These are phyloP conservation scores for Geotrichum siamense DNA, from an alignment of 1,139 yeast genomes.

Conservation along the genomic window DNA sequence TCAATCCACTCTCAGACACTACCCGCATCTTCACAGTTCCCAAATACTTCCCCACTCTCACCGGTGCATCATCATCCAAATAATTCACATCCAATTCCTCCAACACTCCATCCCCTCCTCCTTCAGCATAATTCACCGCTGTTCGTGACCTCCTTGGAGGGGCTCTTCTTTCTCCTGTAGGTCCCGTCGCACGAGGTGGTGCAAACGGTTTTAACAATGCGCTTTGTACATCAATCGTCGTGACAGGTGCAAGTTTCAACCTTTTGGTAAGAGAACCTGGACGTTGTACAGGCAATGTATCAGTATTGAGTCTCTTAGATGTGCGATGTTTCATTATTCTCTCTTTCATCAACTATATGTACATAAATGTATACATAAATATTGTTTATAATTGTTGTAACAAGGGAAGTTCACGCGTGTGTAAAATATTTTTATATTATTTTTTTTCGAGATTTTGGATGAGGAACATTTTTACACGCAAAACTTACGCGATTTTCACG, in stretches of 20 bases:
- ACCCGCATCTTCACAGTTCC: constrained; percentile 8
- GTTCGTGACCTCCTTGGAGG: constrained; percentile 14
- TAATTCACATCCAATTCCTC: constrained; percentile 3
- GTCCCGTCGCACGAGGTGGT: constrained; percentile 11
- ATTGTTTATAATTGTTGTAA: too few relatives aligned
- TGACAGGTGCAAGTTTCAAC: neutral
- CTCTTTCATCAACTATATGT: neutral
- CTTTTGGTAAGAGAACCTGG: constrained; percentile 6
- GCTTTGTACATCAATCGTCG: constrained; percentile 2
- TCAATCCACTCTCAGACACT: neutral
- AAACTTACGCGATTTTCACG: too few relatives aligned
- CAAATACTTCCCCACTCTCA: constrained; percentile 10
- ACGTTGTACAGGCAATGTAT: neutral
- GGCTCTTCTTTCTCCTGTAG: constrained; percentile 9
- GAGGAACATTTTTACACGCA: too few relatives aligned
- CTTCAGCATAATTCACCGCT: constrained; percentile 14
- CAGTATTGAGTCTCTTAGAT: neutral
- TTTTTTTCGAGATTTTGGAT: too few relatives aligned
- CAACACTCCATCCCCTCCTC: constrained; percentile 2
- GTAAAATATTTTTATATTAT: too few relatives aligned
- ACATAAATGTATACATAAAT: too few relatives aligned
- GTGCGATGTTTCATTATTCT: neutral
- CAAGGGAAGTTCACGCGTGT: too few relatives aligned
- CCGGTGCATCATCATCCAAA: neutral
- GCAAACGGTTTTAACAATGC: constrained; percentile 1